Percentiles rank a stretch among this genome's conserved stretches.
Conservation (phyloP, 2,329 filamentous ascomycete genomes). For the Ceratocystis smalleyi region DNA sequence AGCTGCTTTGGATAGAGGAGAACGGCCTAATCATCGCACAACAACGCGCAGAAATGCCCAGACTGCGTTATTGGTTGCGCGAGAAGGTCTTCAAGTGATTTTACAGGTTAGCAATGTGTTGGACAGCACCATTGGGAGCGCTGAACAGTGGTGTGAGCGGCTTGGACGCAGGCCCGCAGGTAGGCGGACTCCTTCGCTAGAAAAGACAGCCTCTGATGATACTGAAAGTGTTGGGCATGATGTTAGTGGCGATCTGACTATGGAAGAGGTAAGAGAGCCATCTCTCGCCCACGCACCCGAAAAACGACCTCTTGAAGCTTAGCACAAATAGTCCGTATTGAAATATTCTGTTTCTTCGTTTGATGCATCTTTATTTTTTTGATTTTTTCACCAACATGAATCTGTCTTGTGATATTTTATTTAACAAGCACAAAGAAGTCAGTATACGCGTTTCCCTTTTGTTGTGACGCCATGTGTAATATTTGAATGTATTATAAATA, state of each 20-base stretch:
- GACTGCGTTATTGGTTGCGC: constrained; percentile 68
- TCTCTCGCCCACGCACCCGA: constrained; percentile 19
- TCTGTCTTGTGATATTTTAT: background rate
- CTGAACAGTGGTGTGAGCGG: constrained; percentile 78
- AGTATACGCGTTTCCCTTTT: no score
- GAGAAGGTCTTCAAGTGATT: constrained; percentile 89
- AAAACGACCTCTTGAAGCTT: constrained; percentile 16
- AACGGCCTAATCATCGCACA: constrained; percentile 13
- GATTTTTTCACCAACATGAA: background rate
- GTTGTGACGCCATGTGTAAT: background rate
- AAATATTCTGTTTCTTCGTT: background rate
- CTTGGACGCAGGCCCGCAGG: constrained; percentile 35
- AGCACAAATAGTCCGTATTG: background rate
- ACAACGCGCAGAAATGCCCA: constrained; percentile 42
- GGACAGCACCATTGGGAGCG: constrained; percentile 75
- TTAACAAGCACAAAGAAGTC: background rate
- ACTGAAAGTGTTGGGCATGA: background rate
- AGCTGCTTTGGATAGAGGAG: constrained; percentile 13
- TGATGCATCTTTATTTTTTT: background rate
- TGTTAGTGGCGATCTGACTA: constrained; percentile 17
- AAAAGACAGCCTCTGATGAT: background rate
- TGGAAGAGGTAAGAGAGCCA: constrained; percentile 19
- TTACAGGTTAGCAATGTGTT: constrained; percentile 75
- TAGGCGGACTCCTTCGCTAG: constrained; percentile 19
- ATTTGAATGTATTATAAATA: background rate